These are phyloP conservation scores for Syzygium syzygioides DNA, from an alignment of 441 rosid species.

Conservation along the genomic window DNA sequence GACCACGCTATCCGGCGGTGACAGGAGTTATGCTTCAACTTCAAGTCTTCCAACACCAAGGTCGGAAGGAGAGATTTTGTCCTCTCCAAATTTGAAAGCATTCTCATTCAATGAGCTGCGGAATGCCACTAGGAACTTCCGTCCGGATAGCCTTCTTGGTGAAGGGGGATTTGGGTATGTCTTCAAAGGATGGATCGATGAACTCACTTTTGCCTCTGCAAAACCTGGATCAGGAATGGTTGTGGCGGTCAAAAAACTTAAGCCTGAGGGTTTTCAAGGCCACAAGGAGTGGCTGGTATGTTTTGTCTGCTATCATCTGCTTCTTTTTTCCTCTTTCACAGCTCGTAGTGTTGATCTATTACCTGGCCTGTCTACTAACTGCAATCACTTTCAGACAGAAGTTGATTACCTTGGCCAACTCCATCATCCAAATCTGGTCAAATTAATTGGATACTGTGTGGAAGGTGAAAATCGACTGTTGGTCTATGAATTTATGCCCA, in stretches of 20 bases:
- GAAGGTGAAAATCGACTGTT: constrained; percentile 54
- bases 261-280: constrained; percentile 62
- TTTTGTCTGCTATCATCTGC: neutral
- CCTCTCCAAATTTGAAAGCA: constrained; percentile 52
- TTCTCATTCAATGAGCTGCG: constrained; percentile 49
- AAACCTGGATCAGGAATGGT: constrained; percentile 61
- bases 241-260: constrained; percentile 63
- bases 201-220: constrained; percentile 36
- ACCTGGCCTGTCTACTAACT: constrained; percentile 17
- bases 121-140: constrained; percentile 59
- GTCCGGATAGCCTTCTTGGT: constrained; percentile 48
- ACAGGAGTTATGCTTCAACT: constrained; percentile 28
- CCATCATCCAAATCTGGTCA: constrained; percentile 58
- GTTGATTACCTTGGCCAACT: constrained; percentile 67
- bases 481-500: constrained; percentile 65
- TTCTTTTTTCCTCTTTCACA: neutral
- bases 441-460: constrained; percentile 54
- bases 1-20: constrained; percentile 46
- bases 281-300: constrained; percentile 76
- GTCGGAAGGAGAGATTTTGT: constrained; percentile 54
- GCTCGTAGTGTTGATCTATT: neutral
- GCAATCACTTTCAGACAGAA: constrained; percentile 44
- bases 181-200: constrained; percentile 67
- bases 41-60: constrained; percentile 49
- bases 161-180: constrained; percentile 74